These are phyloP conservation scores for Pyricularia grisea DNA, from an alignment of 2,329 filamentous ascomycete genomes.

Conservation along the genomic window DNA sequence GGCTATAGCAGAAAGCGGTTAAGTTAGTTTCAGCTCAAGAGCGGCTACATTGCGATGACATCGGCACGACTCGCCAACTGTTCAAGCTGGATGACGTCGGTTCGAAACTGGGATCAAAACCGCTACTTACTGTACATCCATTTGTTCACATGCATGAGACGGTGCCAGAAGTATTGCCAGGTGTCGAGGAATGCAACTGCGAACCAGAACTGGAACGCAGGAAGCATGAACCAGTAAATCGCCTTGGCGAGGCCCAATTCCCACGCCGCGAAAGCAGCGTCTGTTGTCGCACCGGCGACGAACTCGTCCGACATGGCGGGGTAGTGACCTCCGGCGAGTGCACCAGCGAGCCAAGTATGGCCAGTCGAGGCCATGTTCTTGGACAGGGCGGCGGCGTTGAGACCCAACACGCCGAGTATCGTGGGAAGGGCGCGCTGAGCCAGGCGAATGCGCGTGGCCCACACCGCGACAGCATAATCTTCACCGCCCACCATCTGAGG, in stretches of 20 bases:
- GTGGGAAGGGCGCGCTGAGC: conserved; percentile 70
- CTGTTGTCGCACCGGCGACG: conserved; percentile 33
- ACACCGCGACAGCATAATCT: conserved; percentile 79
- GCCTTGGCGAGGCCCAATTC: conserved; percentile 65
- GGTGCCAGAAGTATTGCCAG: conserved; percentile 97
- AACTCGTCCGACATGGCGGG: conserved; percentile 56
- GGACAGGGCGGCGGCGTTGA: conserved; percentile 68
- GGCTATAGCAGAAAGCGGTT: conserved; percentile 35
- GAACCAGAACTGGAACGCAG: conserved; percentile 64
- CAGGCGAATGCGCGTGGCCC: conserved; percentile 74
- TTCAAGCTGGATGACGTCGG: neutral
- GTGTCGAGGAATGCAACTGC: conserved; percentile 78
- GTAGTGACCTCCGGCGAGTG: conserved; percentile 72
- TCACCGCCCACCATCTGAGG: conserved; percentile 67
- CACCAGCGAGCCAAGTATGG: conserved; percentile 66
- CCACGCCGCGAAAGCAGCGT: conserved; percentile 74
- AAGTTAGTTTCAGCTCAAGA: neutral
- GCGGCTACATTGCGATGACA: neutral
- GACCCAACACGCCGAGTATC: conserved; percentile 59
- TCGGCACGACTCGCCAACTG: neutral
- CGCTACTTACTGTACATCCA: conserved; percentile 79
- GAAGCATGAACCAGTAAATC: conserved; percentile 73
- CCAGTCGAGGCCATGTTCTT: conserved; percentile 58
- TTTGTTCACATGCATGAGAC: conserved; percentile 93
- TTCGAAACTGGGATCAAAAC: neutral